Evolutionary conservation across 2,329 filamentous ascomycete species (phyloP), one percentile per base, ranked within the genome.

Genomic region (Clonostachys solani): DNA sequence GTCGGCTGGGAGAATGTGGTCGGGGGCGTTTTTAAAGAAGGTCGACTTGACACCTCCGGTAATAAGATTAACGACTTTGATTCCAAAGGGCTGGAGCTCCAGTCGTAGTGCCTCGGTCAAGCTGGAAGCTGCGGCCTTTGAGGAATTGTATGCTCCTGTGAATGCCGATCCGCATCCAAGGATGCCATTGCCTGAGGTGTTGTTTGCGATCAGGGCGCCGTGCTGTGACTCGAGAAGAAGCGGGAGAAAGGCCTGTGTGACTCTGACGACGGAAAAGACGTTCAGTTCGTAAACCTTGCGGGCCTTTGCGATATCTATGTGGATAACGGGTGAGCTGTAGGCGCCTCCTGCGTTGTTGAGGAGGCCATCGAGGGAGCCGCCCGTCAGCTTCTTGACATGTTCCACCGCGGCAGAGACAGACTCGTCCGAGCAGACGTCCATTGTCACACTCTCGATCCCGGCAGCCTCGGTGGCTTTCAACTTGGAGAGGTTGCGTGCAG

Each of bases 301-400:
- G 7, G 63, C 66, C 12, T 62, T 52, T 5, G 59, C 57, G 2
- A 64, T 49, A 8, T 60, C 53, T 19, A 56, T 49, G 45, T 67
- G 62, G 3, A 64, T 46, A 10, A 60, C 50, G 12, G 63, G 60
- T 52, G 55, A 52, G 29, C 49, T 55, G 47, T 50, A 53, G 34
- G 15, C 17, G 40, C 50, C 69, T 50, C 52, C 80, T 75, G 79
- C 78, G 50, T 83, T 83, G 62, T 82, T 83, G 43, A 83, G 69
- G 16, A 83, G 74, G 42, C 81, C 71, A 52, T 83, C 78, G 6
- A 83, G 71, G 42, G 64, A 73, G 12, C 78, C 78, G 12, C 69
- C 69, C 3, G 76, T 80, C 42, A 80, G 60, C 15, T 67, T 57
- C 10, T 63, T 54, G 15, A 81, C 74, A 44, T 74, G 66, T 4